phyloP scores from a whole-genome alignment of 768 basidiomycete genomes.

The Hericium erinaceus region DNA sequence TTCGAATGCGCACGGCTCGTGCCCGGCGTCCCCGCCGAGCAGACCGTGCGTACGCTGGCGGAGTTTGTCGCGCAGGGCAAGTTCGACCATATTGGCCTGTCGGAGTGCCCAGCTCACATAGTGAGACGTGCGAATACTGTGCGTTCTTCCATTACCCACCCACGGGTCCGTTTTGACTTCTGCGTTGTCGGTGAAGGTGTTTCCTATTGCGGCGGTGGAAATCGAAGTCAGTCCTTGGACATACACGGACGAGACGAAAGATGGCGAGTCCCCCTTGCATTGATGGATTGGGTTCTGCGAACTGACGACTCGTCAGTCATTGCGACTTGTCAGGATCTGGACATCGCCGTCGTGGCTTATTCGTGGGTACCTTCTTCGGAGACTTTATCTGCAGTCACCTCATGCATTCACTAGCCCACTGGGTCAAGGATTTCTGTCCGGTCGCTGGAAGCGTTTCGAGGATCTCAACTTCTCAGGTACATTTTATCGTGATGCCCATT shows the following conservation, averaged over 20 bases:
- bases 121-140: conserved; percentile 27
- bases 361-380: conserved; percentile 18
- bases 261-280: conserved; percentile 20
- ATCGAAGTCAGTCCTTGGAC: conserved; percentile 61
- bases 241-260: conserved; percentile 45
- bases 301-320: conserved; percentile 28
- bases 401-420: conserved; percentile 25
- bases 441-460: conserved; percentile 30
- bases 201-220: conserved; percentile 44
- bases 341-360: conserved; percentile 50
- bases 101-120: conserved; percentile 42
- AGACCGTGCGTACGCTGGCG: conserved; percentile 32
- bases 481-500: neutral
- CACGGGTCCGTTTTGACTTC: conserved; percentile 6
- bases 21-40: conserved; percentile 34
- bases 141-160: neutral
- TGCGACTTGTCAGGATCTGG: conserved; percentile 42
- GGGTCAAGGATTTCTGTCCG: conserved; percentile 45
- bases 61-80: conserved; percentile 43
- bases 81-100: conserved; percentile 52
- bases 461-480: conserved; percentile 2
- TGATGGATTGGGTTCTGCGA: neutral
- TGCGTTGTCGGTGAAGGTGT: neutral
- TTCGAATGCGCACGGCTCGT: conserved; percentile 48
- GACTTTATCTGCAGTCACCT: neutral